These are phyloP conservation scores for Termitomyces sp. DNA, from an alignment of 768 basidiomycete genomes.

Conservation along the genomic window DNA sequence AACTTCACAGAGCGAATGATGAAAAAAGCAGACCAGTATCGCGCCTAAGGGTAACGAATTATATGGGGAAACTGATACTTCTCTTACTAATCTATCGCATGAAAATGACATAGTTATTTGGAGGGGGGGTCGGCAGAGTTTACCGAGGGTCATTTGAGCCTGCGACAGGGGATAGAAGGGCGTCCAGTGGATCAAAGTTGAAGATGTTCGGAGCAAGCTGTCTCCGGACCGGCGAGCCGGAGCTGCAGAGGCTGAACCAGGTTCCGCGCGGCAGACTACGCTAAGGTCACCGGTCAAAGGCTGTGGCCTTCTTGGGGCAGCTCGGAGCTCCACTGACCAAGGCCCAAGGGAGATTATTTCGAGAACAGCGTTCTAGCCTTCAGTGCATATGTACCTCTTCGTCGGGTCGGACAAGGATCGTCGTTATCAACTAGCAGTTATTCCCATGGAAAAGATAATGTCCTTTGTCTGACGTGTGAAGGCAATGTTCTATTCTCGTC, in stretches of 20 bases:
- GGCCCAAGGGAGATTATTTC: too few species aligned
- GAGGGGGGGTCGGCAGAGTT: neutral
- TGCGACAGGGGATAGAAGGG: neutral
- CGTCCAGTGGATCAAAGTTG: neutral
- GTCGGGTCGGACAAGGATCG: too few species aligned
- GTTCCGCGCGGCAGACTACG: too few species aligned
- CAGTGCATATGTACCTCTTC: too few species aligned
- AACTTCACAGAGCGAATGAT: constrained; percentile 39
- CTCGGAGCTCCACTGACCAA: too few species aligned
- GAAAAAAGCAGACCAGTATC: neutral
- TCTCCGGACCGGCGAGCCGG: neutral
- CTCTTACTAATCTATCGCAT: neutral
- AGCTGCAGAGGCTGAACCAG: too few species aligned
- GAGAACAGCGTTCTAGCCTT: too few species aligned
- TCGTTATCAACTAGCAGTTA: neutral
- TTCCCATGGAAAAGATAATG: neutral
- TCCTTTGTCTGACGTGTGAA: neutral
- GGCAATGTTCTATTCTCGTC: neutral
- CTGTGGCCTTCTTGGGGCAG: too few species aligned
- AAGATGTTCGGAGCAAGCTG: neutral
- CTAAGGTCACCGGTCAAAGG: too few species aligned
- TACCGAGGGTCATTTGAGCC: neutral
- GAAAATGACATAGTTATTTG: neutral
- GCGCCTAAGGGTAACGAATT: neutral
- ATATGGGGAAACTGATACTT: neutral